Evolutionary conservation across 805 yeast genomes (phyloP).

Genomic region (Metschnikowia lachancei): DNA sequence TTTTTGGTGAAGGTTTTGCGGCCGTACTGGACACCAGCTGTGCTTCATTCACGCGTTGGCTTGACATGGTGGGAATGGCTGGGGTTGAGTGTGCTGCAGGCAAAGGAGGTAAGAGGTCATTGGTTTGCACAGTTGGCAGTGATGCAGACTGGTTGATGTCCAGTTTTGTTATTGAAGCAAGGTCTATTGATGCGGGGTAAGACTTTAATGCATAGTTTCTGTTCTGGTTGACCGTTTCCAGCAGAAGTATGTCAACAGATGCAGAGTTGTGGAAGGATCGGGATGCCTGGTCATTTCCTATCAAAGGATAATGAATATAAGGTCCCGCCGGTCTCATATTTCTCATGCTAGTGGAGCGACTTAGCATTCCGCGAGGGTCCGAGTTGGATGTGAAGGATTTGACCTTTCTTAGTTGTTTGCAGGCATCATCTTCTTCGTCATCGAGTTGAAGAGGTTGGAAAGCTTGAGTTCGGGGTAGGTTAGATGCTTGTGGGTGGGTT

Average conservation of each 20-base stretch:
- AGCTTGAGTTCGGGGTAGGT: not conserved
- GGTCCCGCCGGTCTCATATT: constrained; percentile 3
- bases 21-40: constrained; percentile 6
- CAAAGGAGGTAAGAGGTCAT: constrained; percentile 10
- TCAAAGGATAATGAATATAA: constrained; percentile 1
- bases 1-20: not conserved
- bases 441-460: constrained; percentile 34
- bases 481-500: not conserved
- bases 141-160: constrained; percentile 15
- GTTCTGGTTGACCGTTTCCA: constrained; percentile 15
- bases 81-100: constrained; percentile 6
- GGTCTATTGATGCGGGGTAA: constrained; percentile 50
- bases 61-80: not conserved
- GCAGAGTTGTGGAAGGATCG: constrained; percentile 7
- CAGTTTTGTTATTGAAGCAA: constrained; percentile 50
- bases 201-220: constrained; percentile 31
- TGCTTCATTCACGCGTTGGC: constrained; percentile 1
- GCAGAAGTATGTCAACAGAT: constrained; percentile 19
- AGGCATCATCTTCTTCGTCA: constrained; percentile 44
- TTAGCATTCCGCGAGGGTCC: constrained; percentile 10
- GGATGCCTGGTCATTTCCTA: constrained; percentile 1
- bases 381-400: constrained; percentile 25
- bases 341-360: constrained; percentile 14
- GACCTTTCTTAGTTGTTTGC: constrained; percentile 39
- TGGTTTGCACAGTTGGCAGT: not conserved